These are phyloP conservation scores for Pseudognaphalium luteoalbum DNA, from an alignment of 129 eudicot genomes.

Conservation along the genomic window DNA sequence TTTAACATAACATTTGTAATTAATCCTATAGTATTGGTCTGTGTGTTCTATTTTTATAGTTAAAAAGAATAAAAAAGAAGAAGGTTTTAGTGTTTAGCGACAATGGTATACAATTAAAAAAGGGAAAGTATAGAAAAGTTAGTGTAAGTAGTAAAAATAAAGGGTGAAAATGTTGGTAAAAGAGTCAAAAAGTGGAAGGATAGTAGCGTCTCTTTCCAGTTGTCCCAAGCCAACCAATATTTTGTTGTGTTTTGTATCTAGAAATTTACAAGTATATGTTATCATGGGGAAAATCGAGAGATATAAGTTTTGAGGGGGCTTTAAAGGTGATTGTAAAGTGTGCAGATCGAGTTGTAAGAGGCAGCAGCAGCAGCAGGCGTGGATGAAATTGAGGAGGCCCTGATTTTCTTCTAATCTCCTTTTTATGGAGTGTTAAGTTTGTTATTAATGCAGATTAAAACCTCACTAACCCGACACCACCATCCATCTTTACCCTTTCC, in stretches of 20 bases:
- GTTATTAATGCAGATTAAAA: neutral
- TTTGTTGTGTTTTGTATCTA: neutral
- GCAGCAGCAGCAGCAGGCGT: conserved; percentile 11
- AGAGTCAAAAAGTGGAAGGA: conserved; percentile 23
- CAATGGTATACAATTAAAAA: neutral
- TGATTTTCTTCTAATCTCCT: conserved; percentile 44
- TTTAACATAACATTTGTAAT: no score
- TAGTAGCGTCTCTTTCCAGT: conserved; percentile 20
- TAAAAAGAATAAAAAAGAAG: no score
- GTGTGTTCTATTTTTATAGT: no score
- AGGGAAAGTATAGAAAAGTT: neutral
- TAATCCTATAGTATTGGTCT: no score
- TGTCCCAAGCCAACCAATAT: conserved; percentile 2
- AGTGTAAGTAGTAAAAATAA: neutral
- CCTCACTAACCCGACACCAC: conserved; percentile 40
- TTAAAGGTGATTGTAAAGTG: conserved; percentile 11
- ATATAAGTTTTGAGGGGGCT: neutral
- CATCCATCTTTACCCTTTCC: neutral
- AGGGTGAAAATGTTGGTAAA: conserved; percentile 9
- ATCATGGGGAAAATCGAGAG: conserved; percentile 26
- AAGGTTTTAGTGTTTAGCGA: neutral
- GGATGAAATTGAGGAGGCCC: conserved; percentile 61
- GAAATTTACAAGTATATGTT: conserved; percentile 4
- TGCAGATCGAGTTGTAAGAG: conserved; percentile 16
- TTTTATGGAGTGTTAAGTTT: conserved; percentile 27